Percentiles rank a stretch among this genome's conserved stretches.
Evolutionary conservation across 129 eudicot species (phyloP).

Genomic region (Daucus carota): DH1_v3.0 NC_030385.2:8014501-8015000

Average conservation of each 20-base stretch:
- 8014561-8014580: conserved; percentile 17
- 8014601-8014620: conserved; percentile 13
- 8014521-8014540: no score
- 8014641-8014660: conserved; percentile 36
- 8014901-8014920: not conserved
- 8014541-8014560: no score
- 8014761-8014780: conserved; percentile 29
- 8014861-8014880: no score
- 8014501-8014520: no score
- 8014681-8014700: conserved; percentile 53
- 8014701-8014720: conserved; percentile 40
- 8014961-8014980: no score
- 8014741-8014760: conserved; percentile 31
- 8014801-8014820: conserved; percentile 43
- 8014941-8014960: not conserved
- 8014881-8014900: not conserved
- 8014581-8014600: conserved; percentile 7
- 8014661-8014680: conserved; percentile 55
- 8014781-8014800: conserved; percentile 27
- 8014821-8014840: conserved; percentile 20
- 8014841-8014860: no score
- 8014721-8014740: conserved; percentile 20
- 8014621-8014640: no score
- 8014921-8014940: not conserved
- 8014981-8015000: no score